phyloP scores from a whole-genome alignment of 2,329 filamentous ascomycete species.

The Colletotrichum lentis region DNA sequence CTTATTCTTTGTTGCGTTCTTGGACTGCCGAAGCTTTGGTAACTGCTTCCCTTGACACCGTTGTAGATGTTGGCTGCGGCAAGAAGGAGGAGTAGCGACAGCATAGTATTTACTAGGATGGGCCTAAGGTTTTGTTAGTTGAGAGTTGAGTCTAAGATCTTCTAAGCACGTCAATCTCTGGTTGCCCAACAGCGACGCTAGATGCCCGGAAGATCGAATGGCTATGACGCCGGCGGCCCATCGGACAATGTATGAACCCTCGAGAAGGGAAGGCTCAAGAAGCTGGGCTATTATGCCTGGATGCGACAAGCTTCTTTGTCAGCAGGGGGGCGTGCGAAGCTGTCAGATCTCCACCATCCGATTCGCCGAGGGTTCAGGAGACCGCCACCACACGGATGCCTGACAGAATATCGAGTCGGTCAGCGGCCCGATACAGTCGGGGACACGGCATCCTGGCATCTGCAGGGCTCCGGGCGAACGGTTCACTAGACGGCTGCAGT shows the following conservation, averaged over 20 bases:
- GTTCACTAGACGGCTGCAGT: neutral
- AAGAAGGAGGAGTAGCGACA: too few relatives aligned
- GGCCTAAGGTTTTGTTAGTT: too few relatives aligned
- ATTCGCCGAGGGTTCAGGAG: neutral
- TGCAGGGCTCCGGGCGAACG: neutral
- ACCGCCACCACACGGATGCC: neutral
- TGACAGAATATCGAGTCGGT: neutral
- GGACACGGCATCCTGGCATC: neutral
- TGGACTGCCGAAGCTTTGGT: too few relatives aligned
- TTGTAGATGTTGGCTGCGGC: too few relatives aligned
- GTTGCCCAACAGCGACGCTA: too few relatives aligned
- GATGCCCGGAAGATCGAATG: neutral
- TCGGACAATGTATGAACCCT: neutral
- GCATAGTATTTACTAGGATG: too few relatives aligned
- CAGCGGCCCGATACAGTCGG: neutral
- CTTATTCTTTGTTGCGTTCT: too few relatives aligned
- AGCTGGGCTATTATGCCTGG: neutral
- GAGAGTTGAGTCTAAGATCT: too few relatives aligned
- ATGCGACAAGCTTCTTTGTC: neutral
- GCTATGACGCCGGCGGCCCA: neutral
- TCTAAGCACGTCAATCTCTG: too few relatives aligned
- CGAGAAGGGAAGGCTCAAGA: neutral
- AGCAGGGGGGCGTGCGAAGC: neutral
- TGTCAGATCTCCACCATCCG: neutral
- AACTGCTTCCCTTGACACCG: too few relatives aligned